These are phyloP conservation scores for Trichosporon ovoides DNA, from an alignment of 1,284 basidiomycete genomes.

Conservation along the genomic window DNA sequence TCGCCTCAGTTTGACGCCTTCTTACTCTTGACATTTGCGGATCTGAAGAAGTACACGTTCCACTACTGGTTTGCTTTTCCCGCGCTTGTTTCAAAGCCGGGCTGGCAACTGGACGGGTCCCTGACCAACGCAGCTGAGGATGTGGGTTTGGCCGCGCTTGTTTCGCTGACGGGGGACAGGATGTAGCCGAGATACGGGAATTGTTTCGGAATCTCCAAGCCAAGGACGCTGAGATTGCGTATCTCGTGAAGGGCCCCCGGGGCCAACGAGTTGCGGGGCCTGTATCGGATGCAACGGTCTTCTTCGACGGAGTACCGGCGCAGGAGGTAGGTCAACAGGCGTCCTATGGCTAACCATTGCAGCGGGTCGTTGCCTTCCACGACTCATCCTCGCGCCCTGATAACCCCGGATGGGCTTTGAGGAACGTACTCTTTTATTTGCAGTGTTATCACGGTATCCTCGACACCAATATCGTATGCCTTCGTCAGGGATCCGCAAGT, in stretches of 20 bases:
- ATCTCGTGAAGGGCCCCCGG: constrained; percentile 23
- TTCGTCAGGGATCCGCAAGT: constrained; percentile 54
- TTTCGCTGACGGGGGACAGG: constrained; percentile 25
- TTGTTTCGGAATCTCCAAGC: not conserved
- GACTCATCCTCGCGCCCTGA: constrained; percentile 75
- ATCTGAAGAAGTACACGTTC: constrained; percentile 96
- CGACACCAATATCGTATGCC: constrained; percentile 64
- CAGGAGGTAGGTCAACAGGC: constrained; percentile 45
- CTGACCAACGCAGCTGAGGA: constrained; percentile 13
- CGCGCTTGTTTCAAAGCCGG: constrained; percentile 76
- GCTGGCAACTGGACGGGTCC: constrained; percentile 64
- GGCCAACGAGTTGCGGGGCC: constrained; percentile 51
- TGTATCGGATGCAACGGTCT: constrained; percentile 57
- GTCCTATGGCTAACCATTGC: constrained; percentile 1
- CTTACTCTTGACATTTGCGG: constrained; percentile 85
- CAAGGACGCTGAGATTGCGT: constrained; percentile 10
- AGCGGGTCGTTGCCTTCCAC: constrained; percentile 69
- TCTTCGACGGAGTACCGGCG: constrained; percentile 53
- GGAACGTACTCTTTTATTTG: constrained; percentile 83
- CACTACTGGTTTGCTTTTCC: constrained; percentile 99
- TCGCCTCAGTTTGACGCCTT: constrained; percentile 63
- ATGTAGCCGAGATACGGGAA: constrained; percentile 20
- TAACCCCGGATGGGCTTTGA: constrained; percentile 91
- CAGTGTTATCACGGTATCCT: constrained; percentile 54
- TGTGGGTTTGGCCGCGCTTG: constrained; percentile 10